A percentile compares a stretch with the other conserved stretches of the same genome.
Evolutionary conservation across 2,329 filamentous ascomycete genomes (phyloP).

Genomic region (Arthrobotrys musiformis): DNA sequence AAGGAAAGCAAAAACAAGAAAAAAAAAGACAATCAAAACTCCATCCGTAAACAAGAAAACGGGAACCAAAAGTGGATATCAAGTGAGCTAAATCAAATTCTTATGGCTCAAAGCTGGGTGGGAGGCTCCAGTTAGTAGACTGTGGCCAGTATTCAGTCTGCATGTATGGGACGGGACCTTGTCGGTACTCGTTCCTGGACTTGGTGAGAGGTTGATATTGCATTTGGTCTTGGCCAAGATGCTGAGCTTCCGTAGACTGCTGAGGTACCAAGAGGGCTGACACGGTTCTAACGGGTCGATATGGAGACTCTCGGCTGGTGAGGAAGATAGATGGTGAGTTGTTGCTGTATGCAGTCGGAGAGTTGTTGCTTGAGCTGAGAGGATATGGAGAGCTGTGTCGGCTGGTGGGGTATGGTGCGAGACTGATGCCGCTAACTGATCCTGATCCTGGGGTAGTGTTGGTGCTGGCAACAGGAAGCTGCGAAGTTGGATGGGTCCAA

Average conservation of each 20-base stretch:
- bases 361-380: constrained; percentile 61
- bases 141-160: constrained; percentile 58
- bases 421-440: constrained; percentile 54
- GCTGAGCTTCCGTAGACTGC: constrained; percentile 76
- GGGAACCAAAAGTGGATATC: constrained; percentile 8
- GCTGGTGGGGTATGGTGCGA: constrained; percentile 52
- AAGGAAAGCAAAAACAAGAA: neutral
- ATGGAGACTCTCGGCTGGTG: constrained; percentile 88
- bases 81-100: neutral
- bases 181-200: constrained; percentile 58
- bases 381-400: constrained; percentile 58
- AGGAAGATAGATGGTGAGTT: constrained; percentile 88
- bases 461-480: constrained; percentile 60
- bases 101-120: constrained; percentile 38
- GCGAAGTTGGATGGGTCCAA: constrained; percentile 59
- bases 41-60: constrained; percentile 16
- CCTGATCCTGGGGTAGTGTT: constrained; percentile 60
- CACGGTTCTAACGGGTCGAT: constrained; percentile 87
- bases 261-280: constrained; percentile 90
- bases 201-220: constrained; percentile 78
- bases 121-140: constrained; percentile 35
- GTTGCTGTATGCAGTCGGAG: constrained; percentile 66
- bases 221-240: constrained; percentile 76
- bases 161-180: constrained; percentile 58
- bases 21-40: constrained; percentile 16